Conservation (phyloP, 169 alveolate species). For the Blepharisma undulans region DNA sequence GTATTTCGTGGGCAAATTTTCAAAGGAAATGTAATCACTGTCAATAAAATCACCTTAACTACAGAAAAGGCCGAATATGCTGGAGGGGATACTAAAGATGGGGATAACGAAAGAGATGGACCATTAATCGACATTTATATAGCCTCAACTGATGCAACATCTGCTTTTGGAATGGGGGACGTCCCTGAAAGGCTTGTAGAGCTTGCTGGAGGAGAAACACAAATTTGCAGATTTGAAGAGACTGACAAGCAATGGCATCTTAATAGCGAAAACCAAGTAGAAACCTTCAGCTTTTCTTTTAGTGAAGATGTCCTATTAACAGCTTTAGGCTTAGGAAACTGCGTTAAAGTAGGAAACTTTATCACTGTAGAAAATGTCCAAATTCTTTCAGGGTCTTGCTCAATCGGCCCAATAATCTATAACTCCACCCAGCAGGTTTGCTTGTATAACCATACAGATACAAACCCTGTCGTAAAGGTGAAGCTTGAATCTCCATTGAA, state of each 20-base stretch:
- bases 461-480: slow-evolving; percentile 23
- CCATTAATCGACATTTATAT: slow-evolving; percentile 4
- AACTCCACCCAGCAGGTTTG: not conserved
- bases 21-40: not conserved
- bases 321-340: slow-evolving; percentile 37
- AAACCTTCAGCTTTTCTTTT: slow-evolving; percentile 8
- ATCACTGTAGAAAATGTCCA: slow-evolving; percentile 34
- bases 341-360: slow-evolving; percentile 1
- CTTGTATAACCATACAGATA: slow-evolving; percentile 29
- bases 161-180: not conserved
- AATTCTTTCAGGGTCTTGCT: not conserved
- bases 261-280: slow-evolving; percentile 32
- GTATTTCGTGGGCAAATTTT: not conserved
- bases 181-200: slow-evolving; percentile 27
- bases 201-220: slow-evolving; percentile 31
- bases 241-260: slow-evolving; percentile 41
- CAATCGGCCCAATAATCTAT: slow-evolving; percentile 31
- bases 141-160: not conserved
- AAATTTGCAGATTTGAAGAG: slow-evolving; percentile 19
- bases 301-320: slow-evolving; percentile 22
- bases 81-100: not conserved
- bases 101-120: not conserved
- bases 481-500: slow-evolving; percentile 12
- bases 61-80: not conserved
- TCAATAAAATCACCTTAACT: not conserved